phyloP scores from a whole-genome alignment of 768 basidiomycete species.

The Chalciporus pseudorubinellus region DNA sequence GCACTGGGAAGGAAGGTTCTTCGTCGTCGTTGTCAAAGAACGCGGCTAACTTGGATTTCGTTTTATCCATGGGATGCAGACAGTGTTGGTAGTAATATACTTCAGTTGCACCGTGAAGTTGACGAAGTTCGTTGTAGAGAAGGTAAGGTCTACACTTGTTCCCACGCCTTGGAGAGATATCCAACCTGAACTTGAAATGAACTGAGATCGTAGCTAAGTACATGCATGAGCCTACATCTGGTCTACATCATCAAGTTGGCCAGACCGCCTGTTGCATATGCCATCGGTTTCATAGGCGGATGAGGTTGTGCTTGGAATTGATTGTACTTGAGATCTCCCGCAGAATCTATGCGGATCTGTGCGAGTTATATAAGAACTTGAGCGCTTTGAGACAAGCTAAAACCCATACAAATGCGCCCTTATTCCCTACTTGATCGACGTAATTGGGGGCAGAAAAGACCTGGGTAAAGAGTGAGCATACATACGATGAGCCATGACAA shows the following conservation, averaged over 20 bases:
- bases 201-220: too few relatives aligned
- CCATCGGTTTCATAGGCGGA: slow-evolving; percentile 92
- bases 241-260: slow-evolving; percentile 67
- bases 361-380: slow-evolving; percentile 4
- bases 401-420: slow-evolving; percentile 79
- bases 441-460: slow-evolving; percentile 96
- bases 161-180: too few relatives aligned
- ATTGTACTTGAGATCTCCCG: slow-evolving; percentile 68
- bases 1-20: slow-evolving; percentile 86
- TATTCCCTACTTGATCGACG: slow-evolving; percentile 88
- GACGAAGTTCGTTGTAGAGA: neutral
- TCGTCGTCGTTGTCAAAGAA: slow-evolving; percentile 87
- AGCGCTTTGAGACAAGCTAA: neutral
- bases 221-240: neutral
- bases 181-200: too few relatives aligned
- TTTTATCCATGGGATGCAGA: slow-evolving; percentile 31
- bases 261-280: slow-evolving; percentile 70
- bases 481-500: neutral
- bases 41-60: slow-evolving; percentile 57
- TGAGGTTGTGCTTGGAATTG: slow-evolving; percentile 87
- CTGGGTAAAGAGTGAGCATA: slow-evolving; percentile 36
- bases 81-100: neutral
- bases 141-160: slow-evolving; percentile 8
- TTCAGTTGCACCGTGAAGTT: too few relatives aligned
- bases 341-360: slow-evolving; percentile 79